Base-by-base conservation (phyloP, 2,329 filamentous ascomycete genomes). In the Sarocladium oryzae region DNA sequence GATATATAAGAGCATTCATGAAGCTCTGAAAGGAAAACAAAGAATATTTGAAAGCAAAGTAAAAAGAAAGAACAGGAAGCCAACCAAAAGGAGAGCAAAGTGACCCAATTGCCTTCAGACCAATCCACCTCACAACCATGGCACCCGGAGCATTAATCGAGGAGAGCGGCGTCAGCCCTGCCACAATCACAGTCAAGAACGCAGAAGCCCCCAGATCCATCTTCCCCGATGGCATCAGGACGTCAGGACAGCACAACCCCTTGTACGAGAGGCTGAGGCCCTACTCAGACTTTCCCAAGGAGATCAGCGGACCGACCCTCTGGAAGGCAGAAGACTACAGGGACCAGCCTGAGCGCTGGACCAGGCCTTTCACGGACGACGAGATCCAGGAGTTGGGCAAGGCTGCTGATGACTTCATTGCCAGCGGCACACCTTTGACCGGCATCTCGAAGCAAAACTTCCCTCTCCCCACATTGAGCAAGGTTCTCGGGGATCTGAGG, bases 221-320 rank as follows among this genome's bases (percentile, higher is more conserved):
- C 55, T 75, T 75, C 61, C 73, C 72, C 3, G 73, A 75, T 48
- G 73, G 72, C 35, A 72, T 74, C 62, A 67, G 71, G 38, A 79
- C 76, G 0, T 77, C 85, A 0, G 88, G 88, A 35, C 88, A 92
- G 63, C 84, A 88, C 58, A 73, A 79, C 21, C 88, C 88, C 1
- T 66, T 87, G 30, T 85, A 84, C 61, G 74, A 82, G 28, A 69
- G 76, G 8, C 67, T 92, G n/a, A 72, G 70, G 46, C 79, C 85
- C 0, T 92, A 89, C 64, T 73, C 77, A 0, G 75, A 77, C 15
- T 92, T 91, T 60, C 88, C 88, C 38, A 79, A 79, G 53, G 69
- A 84, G 54, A 89, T 91, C 63, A 75, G 75, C 0, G 87, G 87
- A 10, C 79, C 79, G 0, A 91, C 86, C 0, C 81, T 88, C 26